Base-by-base conservation (phyloP, 2,329 filamentous ascomycete genomes). In the Cladosporium sp. region DNA sequence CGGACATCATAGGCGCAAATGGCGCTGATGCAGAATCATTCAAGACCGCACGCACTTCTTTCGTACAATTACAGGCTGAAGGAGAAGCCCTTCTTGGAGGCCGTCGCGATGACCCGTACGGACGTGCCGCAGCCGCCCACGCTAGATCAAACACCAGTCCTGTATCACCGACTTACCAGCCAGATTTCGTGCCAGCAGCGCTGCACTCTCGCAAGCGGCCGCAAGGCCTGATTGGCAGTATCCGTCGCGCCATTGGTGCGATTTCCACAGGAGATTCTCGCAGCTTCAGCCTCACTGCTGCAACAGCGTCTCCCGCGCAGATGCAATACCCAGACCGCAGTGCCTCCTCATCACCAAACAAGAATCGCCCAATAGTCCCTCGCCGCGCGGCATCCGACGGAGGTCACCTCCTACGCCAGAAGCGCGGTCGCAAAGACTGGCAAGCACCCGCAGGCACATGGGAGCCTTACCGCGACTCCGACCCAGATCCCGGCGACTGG, bases 31-130 rank as follows among this genome's bases (percentile, higher is more conserved):
- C 77, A 5, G 84, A 86, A 46, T 83, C 80, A 1, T 86, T 83
- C 74, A 80, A 77, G 18, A 84, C 84, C 1, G 82, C 83, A 3
- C 78, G 79, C 21, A 81, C 83, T 1, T 82, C 79, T 0, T 80
- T 86, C 62, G 77, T 78, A 10, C 78, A 82, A 26, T 78, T 83
- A 2, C 83, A 83, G 71, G 78, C 79, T 18, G 84, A 87, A 73
- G 82, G 82, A 16, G 81, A 85, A 60, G 79, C 80, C 3, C 77
- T 87, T 1, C 80, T 87, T 29, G 80, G 80, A 5, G 81, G 81
- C 5, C 73, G 72, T 11, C 76, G 60, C 63, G 72, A 76, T 64
- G 73, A 75, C 62, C 74, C 73, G 0, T 76, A 75, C 58, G 71
- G 70, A 21, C 68, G 73, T 18, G 74, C 74, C 10, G 37, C 26